Evolutionary conservation across 495 filamentous ascomycete genomes (phyloP), one percentile per base, ranked within the genome.

Genomic region (Geopyxis carbonaria): DNA sequence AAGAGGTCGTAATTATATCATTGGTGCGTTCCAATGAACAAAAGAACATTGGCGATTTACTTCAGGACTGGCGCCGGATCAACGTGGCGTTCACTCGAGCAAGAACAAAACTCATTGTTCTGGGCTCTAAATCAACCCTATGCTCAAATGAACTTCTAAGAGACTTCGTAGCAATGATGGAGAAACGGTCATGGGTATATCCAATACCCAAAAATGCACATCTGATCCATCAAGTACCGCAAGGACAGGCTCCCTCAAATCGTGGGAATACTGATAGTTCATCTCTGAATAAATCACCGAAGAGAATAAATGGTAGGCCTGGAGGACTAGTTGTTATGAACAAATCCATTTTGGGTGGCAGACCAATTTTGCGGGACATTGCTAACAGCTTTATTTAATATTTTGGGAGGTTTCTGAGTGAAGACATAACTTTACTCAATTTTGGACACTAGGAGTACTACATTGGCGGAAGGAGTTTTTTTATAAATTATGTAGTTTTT

Each of bases 81-180:
- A 97, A 97, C 50, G 89, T 97, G 13, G 87, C 89, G 0, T 78
- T 97, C 44, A 97, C 89, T 8, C 63, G 89, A 21, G 89, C 89
- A 21, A 78, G 80, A 48, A 82, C 75, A 1, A 97, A 97, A 62
- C 61, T 97, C 9, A 61, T 97, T 15, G 76, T 97, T 5, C 53
- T 97, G 3, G 89, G 89, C 1, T 86, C 78, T 48, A 67, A 70
- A 48, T 64, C 63, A 20, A 97, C 89, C 13, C 62, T 97, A 6
- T 58, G 67, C 18, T 72, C 74, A 5, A 80, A 80, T 37, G 82
- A 87, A 47, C 70, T 93, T 53, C 65, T 94, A 11, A 66, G 66
- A 15, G 62, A 69, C 21, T 81, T 94, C 37, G 62, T 95, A n/a
- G 54, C 59, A 13, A 56, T 93, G 31, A 81, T 92, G 60, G 75